These are phyloP conservation scores for Chaetomium cochliodes DNA, from an alignment of 495 filamentous ascomycete species.

Conservation along the genomic window DNA sequence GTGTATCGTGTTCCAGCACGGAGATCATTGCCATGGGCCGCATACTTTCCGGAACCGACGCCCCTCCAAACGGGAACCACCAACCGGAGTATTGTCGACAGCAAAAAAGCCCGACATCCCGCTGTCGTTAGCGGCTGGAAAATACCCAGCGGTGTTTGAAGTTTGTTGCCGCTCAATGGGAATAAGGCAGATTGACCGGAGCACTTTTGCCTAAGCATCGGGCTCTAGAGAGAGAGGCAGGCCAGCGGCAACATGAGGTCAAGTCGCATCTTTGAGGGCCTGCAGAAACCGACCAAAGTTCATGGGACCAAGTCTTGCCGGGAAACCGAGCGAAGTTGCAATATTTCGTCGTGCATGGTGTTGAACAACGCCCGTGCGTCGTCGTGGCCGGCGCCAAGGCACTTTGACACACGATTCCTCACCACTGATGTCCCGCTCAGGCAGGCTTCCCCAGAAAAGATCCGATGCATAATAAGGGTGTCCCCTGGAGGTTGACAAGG, in stretches of 20 bases:
- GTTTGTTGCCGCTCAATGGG: slow-evolving; percentile 19
- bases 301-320: background rate
- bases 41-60: slow-evolving; percentile 10
- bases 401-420: background rate
- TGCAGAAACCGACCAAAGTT: background rate
- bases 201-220: slow-evolving; percentile 19
- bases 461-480: background rate
- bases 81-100: slow-evolving; percentile 9
- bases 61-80: background rate
- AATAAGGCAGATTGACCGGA: slow-evolving; percentile 10
- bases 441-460: slow-evolving; percentile 23
- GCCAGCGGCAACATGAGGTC: background rate
- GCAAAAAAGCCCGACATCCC: background rate
- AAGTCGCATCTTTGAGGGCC: background rate
- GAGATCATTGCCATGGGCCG: slow-evolving; percentile 28
- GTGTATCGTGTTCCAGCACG: slow-evolving; percentile 33
- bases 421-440: background rate
- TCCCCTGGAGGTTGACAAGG: background rate
- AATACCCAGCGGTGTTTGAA: slow-evolving; percentile 22
- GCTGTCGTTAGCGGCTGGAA: slow-evolving; percentile 11
- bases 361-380: slow-evolving; percentile 12
- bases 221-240: background rate
- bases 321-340: slow-evolving; percentile 2
- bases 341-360: background rate
- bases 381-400: slow-evolving; percentile 13